Base-by-base conservation (phyloP, 257 asterid genomes). In the Pogostemon cablin region DNA sequence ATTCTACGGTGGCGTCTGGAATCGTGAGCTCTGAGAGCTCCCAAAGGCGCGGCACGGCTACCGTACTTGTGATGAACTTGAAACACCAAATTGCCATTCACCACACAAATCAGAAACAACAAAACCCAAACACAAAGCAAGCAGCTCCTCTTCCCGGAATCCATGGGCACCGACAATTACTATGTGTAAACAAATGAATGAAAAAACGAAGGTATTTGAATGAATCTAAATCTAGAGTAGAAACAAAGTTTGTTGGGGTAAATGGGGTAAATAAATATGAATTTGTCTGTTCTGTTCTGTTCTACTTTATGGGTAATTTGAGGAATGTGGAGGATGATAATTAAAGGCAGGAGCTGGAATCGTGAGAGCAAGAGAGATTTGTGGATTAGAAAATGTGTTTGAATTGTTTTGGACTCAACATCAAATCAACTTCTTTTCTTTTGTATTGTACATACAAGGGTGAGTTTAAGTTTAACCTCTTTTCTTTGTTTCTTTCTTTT, bases 1-100 rank as follows among this genome's bases (percentile, higher is more conserved):
- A 75, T 81, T 73, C 95, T 72, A 17, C 89, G 85, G 17, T 81
- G 95, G 49, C 95, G 95, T 56, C 67, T 71, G 17, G 71, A 76
- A 67, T 87, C 95, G 47, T 87, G 95, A 6, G 78, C 83, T 70
- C 83, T 72, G 38, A 87, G 72, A n/a, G 75, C 72, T 8, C 74
- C 72, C 86, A 87, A 65, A 34, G 20, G 66, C 50, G 71, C 61
- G 68, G 80, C 67, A 52, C 86, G 85, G 53, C 84, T 84, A 17
- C 90, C 93, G 55, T 78, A 83, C 77, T 82, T 87, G 74, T 83
- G 85, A 17, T 85, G 73, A 57, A 87, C 95, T 72, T 82, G 41
- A 53, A 87, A 83, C 57, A 87, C 86, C 57, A 87, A 78, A 80
- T 85, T 83, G 60, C 81, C 82, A 34, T 48, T 72, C 82, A 69